Percentiles rank a stretch among this genome's conserved stretches.
phyloP scores from a whole-genome alignment of 2,329 filamentous ascomycete genomes.

The Hypoxylon sp. region DNA sequence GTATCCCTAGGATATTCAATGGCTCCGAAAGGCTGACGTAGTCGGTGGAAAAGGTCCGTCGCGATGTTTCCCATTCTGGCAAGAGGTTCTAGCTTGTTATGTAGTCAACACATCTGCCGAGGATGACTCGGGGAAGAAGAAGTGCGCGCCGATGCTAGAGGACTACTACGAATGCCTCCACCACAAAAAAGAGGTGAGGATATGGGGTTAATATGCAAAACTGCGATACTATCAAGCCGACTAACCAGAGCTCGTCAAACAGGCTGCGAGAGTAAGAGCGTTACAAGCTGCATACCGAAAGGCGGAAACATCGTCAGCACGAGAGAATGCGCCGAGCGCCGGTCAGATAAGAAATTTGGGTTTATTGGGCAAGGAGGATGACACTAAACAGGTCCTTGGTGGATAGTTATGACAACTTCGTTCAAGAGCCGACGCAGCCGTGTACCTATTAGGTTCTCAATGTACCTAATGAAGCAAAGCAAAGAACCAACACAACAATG shows the following conservation, averaged over 20 bases:
- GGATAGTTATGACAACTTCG: slow-evolving; percentile 42
- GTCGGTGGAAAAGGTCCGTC: slow-evolving; percentile 64
- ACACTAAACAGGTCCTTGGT: slow-evolving; percentile 74
- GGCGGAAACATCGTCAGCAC: slow-evolving; percentile 78
- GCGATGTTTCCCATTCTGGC: slow-evolving; percentile 99
- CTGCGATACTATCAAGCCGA: slow-evolving; percentile 16
- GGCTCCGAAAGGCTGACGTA: slow-evolving; percentile 36
- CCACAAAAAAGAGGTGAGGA: slow-evolving; percentile 94
- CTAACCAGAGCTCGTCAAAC: slow-evolving; percentile 34
- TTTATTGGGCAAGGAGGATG: slow-evolving; percentile 85
- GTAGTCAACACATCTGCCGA: slow-evolving; percentile 90
- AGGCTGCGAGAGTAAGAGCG: slow-evolving; percentile 83
- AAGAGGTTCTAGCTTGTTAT: slow-evolving; percentile 98
- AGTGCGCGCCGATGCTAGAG: slow-evolving; percentile 87
- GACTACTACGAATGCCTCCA: slow-evolving; percentile 99
- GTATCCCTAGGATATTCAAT: slow-evolving; percentile 54
- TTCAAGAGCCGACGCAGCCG: slow-evolving; percentile 29
- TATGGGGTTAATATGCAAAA: slow-evolving; percentile 7
- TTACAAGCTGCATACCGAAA: slow-evolving; percentile 90
- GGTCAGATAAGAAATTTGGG: slow-evolving; percentile 91
- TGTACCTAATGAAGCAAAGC: slow-evolving; percentile 41
- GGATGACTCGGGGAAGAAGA: slow-evolving; percentile 84
- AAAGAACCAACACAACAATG: slow-evolving; percentile 19
- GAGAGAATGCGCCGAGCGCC: slow-evolving; percentile 85
- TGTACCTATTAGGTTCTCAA: slow-evolving; percentile 48